Evolutionary conservation across 148 eudicot species (phyloP).

Genomic region (Gaultheria prostrata): DNA sequence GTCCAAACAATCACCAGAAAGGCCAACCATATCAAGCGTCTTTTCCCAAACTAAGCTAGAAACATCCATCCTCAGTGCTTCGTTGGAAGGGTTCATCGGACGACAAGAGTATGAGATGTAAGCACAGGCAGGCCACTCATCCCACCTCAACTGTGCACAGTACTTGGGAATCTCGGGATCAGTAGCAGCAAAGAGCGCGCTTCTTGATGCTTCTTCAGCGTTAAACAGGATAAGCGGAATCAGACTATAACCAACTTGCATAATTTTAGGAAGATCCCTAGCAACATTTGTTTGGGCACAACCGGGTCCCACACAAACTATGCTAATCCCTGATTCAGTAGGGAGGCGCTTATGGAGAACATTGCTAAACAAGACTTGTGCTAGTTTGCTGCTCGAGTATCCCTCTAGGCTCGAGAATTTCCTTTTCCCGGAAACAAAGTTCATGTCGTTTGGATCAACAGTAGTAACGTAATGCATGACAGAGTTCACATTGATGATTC

Average conservation of each 20-base stretch:
- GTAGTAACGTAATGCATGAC: constrained; percentile 21
- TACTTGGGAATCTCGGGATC: constrained; percentile 22
- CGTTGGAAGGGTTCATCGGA: constrained; percentile 20
- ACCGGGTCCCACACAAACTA: constrained; percentile 30
- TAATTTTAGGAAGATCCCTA: constrained; percentile 25
- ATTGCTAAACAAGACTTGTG: constrained; percentile 32
- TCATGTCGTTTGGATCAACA: constrained; percentile 29
- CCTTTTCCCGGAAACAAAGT: constrained; percentile 17
- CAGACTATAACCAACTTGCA: constrained; percentile 21
- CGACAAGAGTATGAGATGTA: constrained; percentile 23
- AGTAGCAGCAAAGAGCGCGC: constrained; percentile 28
- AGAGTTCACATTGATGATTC: constrained; percentile 38
- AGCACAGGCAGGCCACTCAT: constrained; percentile 26
- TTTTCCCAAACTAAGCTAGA: constrained; percentile 30
- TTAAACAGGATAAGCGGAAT: constrained; percentile 19
- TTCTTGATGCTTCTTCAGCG: constrained; percentile 31
- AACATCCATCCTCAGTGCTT: constrained; percentile 20
- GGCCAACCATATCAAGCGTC: constrained; percentile 32
- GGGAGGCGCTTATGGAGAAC: constrained; percentile 23
- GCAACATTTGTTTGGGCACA: constrained; percentile 32
- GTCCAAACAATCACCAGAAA: constrained; percentile 26
- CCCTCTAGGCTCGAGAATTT: constrained; percentile 27
- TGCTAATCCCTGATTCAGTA: constrained; percentile 12
- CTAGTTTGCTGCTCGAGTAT: constrained; percentile 40
- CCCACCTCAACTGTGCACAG: constrained; percentile 21